Evolutionary conservation across 75 land plant genomes (phyloP), one percentile per base, ranked within the genome.

Genomic region (Pinus tabuliformis): DNA sequence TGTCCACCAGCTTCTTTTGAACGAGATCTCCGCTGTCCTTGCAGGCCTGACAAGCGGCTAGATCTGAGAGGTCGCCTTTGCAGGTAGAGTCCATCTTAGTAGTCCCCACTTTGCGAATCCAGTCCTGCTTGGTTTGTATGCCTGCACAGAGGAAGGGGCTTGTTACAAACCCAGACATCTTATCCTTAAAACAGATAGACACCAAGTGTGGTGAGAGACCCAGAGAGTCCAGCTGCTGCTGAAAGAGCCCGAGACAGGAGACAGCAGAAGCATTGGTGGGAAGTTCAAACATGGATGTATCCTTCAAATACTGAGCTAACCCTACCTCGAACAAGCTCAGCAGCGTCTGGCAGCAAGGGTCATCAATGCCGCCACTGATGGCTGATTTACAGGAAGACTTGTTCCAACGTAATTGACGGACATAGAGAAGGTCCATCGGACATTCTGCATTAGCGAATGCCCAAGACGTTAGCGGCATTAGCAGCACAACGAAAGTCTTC

Each of bases 231-330:
- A 83, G 80, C 58, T 72, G 22, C 56, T 64, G 5, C 36, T 84
- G 87, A 79, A 84, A 83, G 26, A 33, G 73, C 14, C 30, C 28
- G 45, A 92, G 49, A 85, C 97, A 94, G 49, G 89, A 81, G 60
- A n/a, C 52, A 52, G 83, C 83, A 14, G 95, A 84, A 36, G 86
- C 49, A 45, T 45, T 45, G 49, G 0, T 45, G 49, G 49, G 49
- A 45, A 45, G 49, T 6, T 45, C 8, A 8, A 45, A 45, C 49
- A 45, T 45, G 49, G 49, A 45, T 45, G 49, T 6, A 45, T 45
- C 49, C 8, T 77, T 83, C 61, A 94, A 92, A 75, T 87, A 84
- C 54, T 73, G 70, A 57, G 92, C 84, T 15, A 88, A 33, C 3
- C 80, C 86, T 3, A 94, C 64, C 5, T 88, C 97, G 39, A 86